Base-by-base conservation (phyloP, 2,329 filamentous ascomycete species). In the Aspergillus niger region DNA sequence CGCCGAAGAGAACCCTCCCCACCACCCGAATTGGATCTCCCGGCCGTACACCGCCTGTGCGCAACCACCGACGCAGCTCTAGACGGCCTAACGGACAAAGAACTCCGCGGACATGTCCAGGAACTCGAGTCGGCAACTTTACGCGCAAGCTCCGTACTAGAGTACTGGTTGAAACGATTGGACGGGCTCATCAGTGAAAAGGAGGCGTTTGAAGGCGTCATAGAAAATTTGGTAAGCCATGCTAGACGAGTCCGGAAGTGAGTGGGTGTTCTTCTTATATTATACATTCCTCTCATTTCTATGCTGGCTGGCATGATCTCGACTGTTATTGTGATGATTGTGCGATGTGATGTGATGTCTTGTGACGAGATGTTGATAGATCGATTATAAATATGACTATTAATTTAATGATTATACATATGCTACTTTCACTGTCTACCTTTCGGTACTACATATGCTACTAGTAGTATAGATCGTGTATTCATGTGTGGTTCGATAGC, bases 171-270 rank as follows among this genome's bases (percentile, higher is more conserved):
- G 68, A 91, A 91, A 80, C 82, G 88, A 69, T 89, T 90, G 56
- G 93, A 97, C 73, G 92, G 92, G 68, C 91, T 94, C 69, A 80
- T 96, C 65, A 91, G 91, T 43, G 94, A 98, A 73, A 89, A 95
- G 68, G 94, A 97, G 74, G 91, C 92, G 2, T 95, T 97, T 74
- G 94, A 98, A 74, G 92, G 92, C 0, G 94, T 98, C 15, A 97
- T 98, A 83, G 94, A 97, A 79, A 97, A 97, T 75, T 77, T 98
- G 66, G 94, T 97, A 47, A 95, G 92, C 76, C 92, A 96, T 79
- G 92, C 92, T 53, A 85, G 92, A 74, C 91, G 93, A 79, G 87
- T 92, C 59, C 85, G 92, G 72, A 95, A 93, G 78, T 91, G 80
- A 79, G 66, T 32, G 10, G 20, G 20, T 20, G 20, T 20, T 20